Base-by-base conservation (phyloP, 108 stramenopile species). In the Stephanodiscus minutulus region DNA sequence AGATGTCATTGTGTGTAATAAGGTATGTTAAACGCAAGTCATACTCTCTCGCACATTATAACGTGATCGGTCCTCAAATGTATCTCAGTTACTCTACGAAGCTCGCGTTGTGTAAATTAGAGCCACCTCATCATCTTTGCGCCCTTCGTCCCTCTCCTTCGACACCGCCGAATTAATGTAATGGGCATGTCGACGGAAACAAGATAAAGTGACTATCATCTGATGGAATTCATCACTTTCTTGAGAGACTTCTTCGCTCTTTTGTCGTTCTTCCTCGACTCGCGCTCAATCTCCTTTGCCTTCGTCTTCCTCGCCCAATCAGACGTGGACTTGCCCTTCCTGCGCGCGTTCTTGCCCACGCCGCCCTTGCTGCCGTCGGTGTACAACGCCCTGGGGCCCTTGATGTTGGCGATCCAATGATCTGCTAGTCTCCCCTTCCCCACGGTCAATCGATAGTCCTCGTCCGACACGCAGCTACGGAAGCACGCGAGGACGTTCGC, bases 371-470 rank as follows among this genome's bases (percentile, higher is more conserved):
- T 76, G 5, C 78, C 79, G 53, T 83, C 82, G 3, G 82, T 83
- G 48, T 83, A 83, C 53, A 79, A 61, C 7, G 70, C 77, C 64
- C 55, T 63, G 46, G 72, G 77, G 35, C 63, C 31, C 31, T 60
- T 77, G 18, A 83, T 79, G 71, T 83, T 83, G n/a, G 59, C 61
- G 24, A 83, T 70, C 82, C 82, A 83, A 63, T 60, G 24, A 55
- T 83, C 74, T 3, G 74, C 78, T n/a, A 83, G 62, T 47, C 82
- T 70, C 0, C 82, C 82, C 15, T 68, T 17, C 4, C 82, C 82
- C 21, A 83, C 82, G 5, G 74, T 83, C 67, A 66, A 59, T 53
- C 46, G 53, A 50, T 71, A 83, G 9, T 79, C 79, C 66, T 79
- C 82, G n/a, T 80, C 74, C 22, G 78, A 65, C 36, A 73, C 60